Base-by-base conservation (phyloP, 208 protist species). In the Eutreptiella sp. region DNA sequence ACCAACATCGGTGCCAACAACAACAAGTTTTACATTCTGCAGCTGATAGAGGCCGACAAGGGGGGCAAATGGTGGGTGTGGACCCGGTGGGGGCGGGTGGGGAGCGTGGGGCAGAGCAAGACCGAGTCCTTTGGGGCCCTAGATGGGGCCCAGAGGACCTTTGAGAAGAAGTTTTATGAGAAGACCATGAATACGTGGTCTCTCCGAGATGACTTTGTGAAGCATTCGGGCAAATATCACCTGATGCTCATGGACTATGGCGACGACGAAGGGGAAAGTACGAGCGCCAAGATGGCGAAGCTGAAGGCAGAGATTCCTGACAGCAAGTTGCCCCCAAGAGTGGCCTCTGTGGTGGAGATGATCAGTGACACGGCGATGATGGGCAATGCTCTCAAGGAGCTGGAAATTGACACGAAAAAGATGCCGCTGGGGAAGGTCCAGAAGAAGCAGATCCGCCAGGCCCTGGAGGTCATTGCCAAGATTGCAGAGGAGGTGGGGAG, bases 1-100 rank as follows among this genome's bases (percentile, higher is more conserved):
- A 86, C 80, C 0, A 83, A 92, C 63, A 70, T 84, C 16, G 29
- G 52, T 21, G 31, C 46, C 27, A 88, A 88, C 69, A 89, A 85
- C 50, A 90, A 89, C 63, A 88, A 87, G 61, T 88, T 81, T 61
- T 89, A 87, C 65, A 59, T 88, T n/a, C 50, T 89, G 19, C 83
- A 92, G 70, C 67, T 88, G 0, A 61, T 92, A 19, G 62, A 88
- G 66, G 68, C 77, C 1, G 80, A 87, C 46, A 16, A 11, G 43
- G 23, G 43, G 2, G 47, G 35, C 4, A 11, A 41, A 3, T 84
- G 70, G 33, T 79, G 76, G 53, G 38, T 85, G 48, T 89, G 81
- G 60, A 85, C 79, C 4, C 76, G 80, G 2, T 88, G 81, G 80
- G 86, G 82, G 33, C 70, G 83, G 21, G 77, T 88, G n/a, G 85